Conservation (phyloP, 1,284 basidiomycete species). For the Moesziomyces sp. region DNA sequence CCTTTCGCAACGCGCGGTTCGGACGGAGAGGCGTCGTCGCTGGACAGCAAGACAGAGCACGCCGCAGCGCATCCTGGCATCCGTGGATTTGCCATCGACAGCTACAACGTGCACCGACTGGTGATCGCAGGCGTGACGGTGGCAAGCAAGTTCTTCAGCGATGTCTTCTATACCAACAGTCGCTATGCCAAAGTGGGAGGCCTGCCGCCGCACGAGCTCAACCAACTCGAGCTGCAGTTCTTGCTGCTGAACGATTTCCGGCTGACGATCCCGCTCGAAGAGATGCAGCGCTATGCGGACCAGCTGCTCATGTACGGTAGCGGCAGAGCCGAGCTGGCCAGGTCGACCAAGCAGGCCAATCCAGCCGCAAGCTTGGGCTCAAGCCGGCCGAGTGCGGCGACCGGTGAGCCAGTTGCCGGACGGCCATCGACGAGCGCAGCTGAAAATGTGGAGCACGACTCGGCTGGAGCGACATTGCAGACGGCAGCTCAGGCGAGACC, state of each 20-base stretch:
- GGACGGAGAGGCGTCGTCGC: slow-evolving; percentile 6
- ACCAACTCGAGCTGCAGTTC: slow-evolving; percentile 96
- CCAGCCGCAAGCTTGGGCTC: background rate
- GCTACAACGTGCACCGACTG: slow-evolving; percentile 93
- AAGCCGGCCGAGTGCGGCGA: too few relatives aligned
- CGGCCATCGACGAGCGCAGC: too few relatives aligned
- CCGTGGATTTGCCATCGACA: slow-evolving; percentile 90
- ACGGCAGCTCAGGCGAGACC: too few relatives aligned
- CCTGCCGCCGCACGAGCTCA: slow-evolving; percentile 90
- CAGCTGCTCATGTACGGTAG: slow-evolving; percentile 75
- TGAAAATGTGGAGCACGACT: too few relatives aligned
- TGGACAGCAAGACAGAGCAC: slow-evolving; percentile 5
- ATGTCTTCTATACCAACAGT: slow-evolving; percentile 99
- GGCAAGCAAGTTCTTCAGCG: slow-evolving; percentile 97
- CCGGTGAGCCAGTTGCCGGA: too few relatives aligned
- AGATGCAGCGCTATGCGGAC: slow-evolving; percentile 95
- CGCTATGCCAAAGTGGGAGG: slow-evolving; percentile 98
- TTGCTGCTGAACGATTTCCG: slow-evolving; percentile 94
- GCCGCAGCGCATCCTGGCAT: slow-evolving; percentile 54
- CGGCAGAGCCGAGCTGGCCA: slow-evolving; percentile 38
- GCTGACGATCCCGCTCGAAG: slow-evolving; percentile 84
- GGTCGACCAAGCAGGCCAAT: slow-evolving; percentile 22
- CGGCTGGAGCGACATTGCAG: too few relatives aligned
- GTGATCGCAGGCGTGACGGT: slow-evolving; percentile 98
- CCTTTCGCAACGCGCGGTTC: slow-evolving; percentile 5